Conservation (phyloP, 148 eudicot species). For the Nepenthes gracilis region DNA sequence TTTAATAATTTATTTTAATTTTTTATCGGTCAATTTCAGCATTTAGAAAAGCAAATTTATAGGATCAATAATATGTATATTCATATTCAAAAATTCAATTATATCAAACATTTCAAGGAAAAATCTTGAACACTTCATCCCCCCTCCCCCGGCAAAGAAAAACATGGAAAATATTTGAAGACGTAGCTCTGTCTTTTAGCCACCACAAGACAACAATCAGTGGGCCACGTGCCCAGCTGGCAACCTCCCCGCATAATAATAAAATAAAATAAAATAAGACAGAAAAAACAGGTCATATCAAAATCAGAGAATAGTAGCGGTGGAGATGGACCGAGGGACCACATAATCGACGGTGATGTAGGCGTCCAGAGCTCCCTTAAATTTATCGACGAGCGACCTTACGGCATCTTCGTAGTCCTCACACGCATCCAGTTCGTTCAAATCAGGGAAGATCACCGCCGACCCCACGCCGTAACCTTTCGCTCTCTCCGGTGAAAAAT, state of each 20-base stretch:
- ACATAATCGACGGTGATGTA: conserved; percentile 24
- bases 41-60: too few species aligned
- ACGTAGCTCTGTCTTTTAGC: too few species aligned
- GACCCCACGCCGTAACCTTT: conserved; percentile 17
- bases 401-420: conserved; percentile 28
- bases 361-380: conserved; percentile 1
- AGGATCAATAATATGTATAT: too few species aligned
- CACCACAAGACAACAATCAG: too few species aligned
- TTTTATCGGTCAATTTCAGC: too few species aligned
- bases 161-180: too few species aligned
- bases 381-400: conserved; percentile 10
- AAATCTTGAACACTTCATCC: too few species aligned
- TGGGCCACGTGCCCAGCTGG: too few species aligned
- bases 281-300: not conserved
- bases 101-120: too few species aligned
- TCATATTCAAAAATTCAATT: too few species aligned
- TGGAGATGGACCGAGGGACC: conserved; percentile 14
- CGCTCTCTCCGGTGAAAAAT: conserved; percentile 6
- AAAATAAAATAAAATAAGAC: not conserved
- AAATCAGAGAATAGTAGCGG: not conserved
- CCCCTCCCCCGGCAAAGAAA: too few species aligned
- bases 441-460: conserved; percentile 19
- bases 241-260: not conserved
- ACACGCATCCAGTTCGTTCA: conserved; percentile 26
- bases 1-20: too few species aligned